Evolutionary conservation across 31 red algal genomes (phyloP), one percentile per base, ranked within the genome.

Genomic region (Porphyra umbilicalis): DNA sequence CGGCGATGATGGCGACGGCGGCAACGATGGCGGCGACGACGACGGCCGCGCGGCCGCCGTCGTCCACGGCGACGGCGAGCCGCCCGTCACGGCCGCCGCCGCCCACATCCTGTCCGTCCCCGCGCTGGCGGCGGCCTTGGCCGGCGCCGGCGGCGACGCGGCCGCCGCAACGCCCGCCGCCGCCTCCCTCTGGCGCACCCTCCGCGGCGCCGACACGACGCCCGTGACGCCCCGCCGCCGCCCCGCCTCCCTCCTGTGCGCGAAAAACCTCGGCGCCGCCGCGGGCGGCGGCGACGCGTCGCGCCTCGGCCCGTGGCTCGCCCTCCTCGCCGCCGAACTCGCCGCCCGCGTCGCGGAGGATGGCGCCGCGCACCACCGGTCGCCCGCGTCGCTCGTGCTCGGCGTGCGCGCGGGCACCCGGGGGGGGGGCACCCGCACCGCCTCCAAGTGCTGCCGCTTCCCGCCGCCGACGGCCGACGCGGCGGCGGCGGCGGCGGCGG

Each of bases 301-400:
- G 14, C n/a, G n/a, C n/a, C 79, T 80, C 18, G 77, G 71, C 14
- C 75, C 75, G 38, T 92, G 89, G 89, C 82, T 96, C 14, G 80
- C 46, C 14, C 79, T 96, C n/a, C 77, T 96, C 39, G 86, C 89
- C 2, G 80, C 87, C 10, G 86, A 91, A 38, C 85, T 96, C 34
- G 87, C 75, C 18, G 80, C 80, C 29, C 85, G 93, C 10, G 68
- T 96, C 15, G 83, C 46, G 31, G 79, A 57, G 10, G 93, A 96
- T 67, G 78, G 33, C 35, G 83, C 82, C 36, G 46, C 68, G 34
- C 39, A 92, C 71, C 80, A 80, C 2, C 86, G 93, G 33, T 67
- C 80, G 42, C 83, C 93, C 4, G 40, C 36, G 33, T 89, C 86
- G 38, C 83, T 96, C 34, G 76, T 75, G 4, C 79, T 96, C 11